Evolutionary conservation across 208 protist species (phyloP), one percentile per base, ranked within the genome.

Genomic region (Crithidia thermophila): DNA sequence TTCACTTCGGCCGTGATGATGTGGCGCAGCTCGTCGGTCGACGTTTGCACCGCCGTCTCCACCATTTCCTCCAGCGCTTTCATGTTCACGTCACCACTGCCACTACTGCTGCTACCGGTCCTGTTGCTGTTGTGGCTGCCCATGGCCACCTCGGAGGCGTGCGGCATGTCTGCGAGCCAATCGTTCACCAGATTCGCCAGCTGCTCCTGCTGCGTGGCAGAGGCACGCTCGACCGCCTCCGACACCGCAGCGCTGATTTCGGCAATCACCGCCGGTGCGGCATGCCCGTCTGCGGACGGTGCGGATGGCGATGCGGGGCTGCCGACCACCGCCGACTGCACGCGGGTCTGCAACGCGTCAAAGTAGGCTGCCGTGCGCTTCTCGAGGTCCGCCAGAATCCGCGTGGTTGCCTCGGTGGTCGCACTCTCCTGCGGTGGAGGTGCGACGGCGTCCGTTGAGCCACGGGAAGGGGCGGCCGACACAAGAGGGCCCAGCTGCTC

Each of bases 1-100:
- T 83, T 87, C 36, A 92, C 52, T 65, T 87, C 77, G 34, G 39
- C n/a, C 7, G 64, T 58, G 25, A 86, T 68, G 58, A 68, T 42
- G 40, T 66, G 78, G 23, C 85, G 77, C 9, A 90, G 79, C 37
- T 84, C 79, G 42, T 90, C 72, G 5, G 81, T 82, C 9, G 85
- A 79, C 6, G 64, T 56, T 39, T 85, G 73, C 34, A 90, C 58
- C 1, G 81, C 69, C 18, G 79, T 75, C 50, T 90, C 85, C 49
- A 90, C 79, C 30, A 72, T 74, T 27, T 79, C 72, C 46, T 85
- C 67, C 51, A 90, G 37, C 1, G 67, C 64, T 3, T 49, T 47
- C 14, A 55, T 68, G 51, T 81, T 72, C 14, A 68, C 39, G 4
- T 33, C 10, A 20, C 20, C 61, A n/a, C 30, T 53, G 30, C 7